phyloP scores from a whole-genome alignment of 305 asterid species.

The Fraxinus velutina region DNA sequence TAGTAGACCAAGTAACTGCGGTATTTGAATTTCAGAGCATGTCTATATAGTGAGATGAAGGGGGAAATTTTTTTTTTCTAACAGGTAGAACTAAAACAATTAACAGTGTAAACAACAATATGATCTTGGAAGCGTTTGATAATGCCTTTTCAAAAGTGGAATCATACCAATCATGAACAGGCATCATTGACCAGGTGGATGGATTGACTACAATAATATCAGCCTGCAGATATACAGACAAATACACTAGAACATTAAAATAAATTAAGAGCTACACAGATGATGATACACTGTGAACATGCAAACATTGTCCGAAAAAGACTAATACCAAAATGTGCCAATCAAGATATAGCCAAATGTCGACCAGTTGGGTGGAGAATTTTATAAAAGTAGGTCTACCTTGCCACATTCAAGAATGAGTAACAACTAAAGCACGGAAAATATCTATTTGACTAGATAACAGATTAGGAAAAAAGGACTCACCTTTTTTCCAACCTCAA shows the following conservation, averaged over 20 bases:
- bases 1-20: background rate
- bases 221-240: slow-evolving; percentile 43
- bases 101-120: background rate
- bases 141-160: background rate
- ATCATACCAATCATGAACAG: slow-evolving; percentile 63
- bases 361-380: background rate
- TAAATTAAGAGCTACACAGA: background rate
- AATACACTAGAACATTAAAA: background rate
- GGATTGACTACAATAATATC: slow-evolving; percentile 64
- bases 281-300: background rate
- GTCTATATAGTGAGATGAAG: background rate
- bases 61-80: background rate
- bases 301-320: background rate
- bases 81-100: background rate
- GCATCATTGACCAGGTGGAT: slow-evolving; percentile 73
- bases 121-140: background rate
- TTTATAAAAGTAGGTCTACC: background rate
- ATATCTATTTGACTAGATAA: background rate
- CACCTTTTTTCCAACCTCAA: slow-evolving; percentile 77
- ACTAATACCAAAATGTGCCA: background rate
- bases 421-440: background rate
- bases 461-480: background rate
- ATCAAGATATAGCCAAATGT: background rate
- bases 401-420: background rate
- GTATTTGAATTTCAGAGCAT: background rate